Base-by-base conservation (phyloP, 495 filamentous ascomycete genomes). In the Cercophora scortea region DNA sequence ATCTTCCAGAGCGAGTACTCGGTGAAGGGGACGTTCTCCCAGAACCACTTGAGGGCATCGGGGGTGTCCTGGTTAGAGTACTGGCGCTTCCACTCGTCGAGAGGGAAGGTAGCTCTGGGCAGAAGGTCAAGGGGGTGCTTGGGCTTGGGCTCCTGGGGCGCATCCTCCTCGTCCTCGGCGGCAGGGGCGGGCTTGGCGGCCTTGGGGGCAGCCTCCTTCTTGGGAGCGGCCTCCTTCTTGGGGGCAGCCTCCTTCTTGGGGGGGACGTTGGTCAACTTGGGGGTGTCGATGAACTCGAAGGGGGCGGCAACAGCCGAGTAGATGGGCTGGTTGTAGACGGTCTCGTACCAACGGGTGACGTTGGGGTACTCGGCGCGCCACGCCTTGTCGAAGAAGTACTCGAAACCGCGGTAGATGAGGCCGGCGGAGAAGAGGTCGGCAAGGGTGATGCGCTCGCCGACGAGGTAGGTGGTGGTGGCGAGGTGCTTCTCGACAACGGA, bases 61-160 rank as follows among this genome's bases (percentile, higher is more conserved):
- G 87, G 89, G 52, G 88, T 91, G 44, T 97, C 92, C 58, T 86
- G 78, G 82, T 99, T 99, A 63, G 94, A 97, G 85, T 96, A 99
- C 71, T 87, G 83, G 62, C 91, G 89, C 85, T 99, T 99, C 88
- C 86, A 95, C 67, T 99, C 93, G 65, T 99, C 93, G 50, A 97
- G 80, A 56, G 82, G 75, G 63, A 97, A 75, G 46, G 83, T 84
- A 42, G 94, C 80, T 69, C 82, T 86, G 55, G 84, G 83, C 38
- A 97, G 85, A 60, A 82, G 78, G 72, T 95, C 93, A 56, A 95
- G 80, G 54, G 93, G 93, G 78, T 99, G 93, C 84, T 99, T 97
- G 60, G 90, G 74, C 81, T 95, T 96, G 59, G 89, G 88, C 43
- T 82, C 81, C 33, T 79, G 84, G 55, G 78, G 75, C 32, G 81